These are phyloP conservation scores for Brassica rapa DNA, from an alignment of 345 rosid species.

Conservation along the genomic window DNA sequence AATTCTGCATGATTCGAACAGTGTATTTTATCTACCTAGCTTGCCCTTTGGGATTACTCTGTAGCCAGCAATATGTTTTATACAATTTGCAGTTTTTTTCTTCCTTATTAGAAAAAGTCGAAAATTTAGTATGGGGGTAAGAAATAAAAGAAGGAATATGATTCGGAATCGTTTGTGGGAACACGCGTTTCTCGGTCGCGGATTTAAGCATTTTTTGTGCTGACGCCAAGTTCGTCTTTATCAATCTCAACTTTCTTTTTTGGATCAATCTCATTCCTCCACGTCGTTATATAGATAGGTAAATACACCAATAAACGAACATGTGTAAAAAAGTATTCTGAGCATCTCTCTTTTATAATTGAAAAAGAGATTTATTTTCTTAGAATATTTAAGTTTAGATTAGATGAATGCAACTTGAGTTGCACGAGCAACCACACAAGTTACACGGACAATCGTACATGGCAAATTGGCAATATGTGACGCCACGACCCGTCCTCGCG, in stretches of 20 bases:
- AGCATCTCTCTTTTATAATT: background rate
- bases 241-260: background rate
- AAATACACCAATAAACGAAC: background rate
- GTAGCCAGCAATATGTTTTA: constrained; percentile 14
- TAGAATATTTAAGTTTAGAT: background rate
- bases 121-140: constrained; percentile 1
- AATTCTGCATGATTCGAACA: too few species aligned
- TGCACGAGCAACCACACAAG: constrained; percentile 13
- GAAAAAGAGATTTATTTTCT: background rate
- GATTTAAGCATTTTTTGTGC: constrained; percentile 13
- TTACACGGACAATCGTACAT: constrained; percentile 2
- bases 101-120: background rate
- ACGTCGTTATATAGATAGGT: background rate
- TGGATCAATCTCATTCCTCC: background rate
- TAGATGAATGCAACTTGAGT: background rate
- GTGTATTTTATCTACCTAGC: too few species aligned
- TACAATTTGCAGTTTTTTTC: constrained; percentile 10
- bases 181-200: constrained; percentile 26
- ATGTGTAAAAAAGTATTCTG: background rate
- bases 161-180: constrained; percentile 36
- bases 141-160: constrained; percentile 29
- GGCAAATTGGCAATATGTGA: constrained; percentile 7
- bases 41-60: constrained; percentile 13
- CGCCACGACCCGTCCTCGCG: constrained; percentile 29
- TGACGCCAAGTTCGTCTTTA: constrained; percentile 19